Evolutionary conservation across 1,284 basidiomycete species (phyloP).

Genomic region (Trichosporon faecale): DNA sequence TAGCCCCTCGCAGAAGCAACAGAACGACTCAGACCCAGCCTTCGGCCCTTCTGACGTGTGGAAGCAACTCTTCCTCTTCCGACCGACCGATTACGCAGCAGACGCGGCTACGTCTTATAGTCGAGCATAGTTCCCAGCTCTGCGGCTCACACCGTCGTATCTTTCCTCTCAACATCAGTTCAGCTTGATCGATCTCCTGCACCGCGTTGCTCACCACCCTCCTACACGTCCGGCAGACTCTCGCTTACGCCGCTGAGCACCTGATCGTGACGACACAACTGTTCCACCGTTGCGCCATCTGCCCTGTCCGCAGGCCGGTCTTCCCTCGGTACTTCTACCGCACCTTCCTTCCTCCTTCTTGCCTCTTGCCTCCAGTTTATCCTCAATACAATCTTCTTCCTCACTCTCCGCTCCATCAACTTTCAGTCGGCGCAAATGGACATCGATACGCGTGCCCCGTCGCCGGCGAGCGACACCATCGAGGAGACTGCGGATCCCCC

Average conservation of each 20-base stretch:
- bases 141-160: neutral
- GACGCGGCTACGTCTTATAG: neutral
- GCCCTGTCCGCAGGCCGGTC: neutral
- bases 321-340: neutral
- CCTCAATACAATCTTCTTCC: no score
- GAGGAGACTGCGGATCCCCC: neutral
- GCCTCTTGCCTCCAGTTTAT: no score
- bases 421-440: neutral
- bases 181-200: neutral
- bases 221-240: no score
- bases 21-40: neutral
- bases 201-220: no score
- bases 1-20: neutral
- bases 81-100: neutral
- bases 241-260: neutral
- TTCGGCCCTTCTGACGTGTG: neutral
- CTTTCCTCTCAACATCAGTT: neutral
- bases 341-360: neutral
- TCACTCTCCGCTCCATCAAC: neutral
- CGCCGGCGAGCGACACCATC: neutral
- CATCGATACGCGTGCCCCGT: neutral
- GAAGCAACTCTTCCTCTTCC: neutral
- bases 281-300: neutral
- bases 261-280: neutral
- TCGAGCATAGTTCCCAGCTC: neutral